Conservation (phyloP, 306 rosid species). For the Amphicarpaea edgeworthii region DNA sequence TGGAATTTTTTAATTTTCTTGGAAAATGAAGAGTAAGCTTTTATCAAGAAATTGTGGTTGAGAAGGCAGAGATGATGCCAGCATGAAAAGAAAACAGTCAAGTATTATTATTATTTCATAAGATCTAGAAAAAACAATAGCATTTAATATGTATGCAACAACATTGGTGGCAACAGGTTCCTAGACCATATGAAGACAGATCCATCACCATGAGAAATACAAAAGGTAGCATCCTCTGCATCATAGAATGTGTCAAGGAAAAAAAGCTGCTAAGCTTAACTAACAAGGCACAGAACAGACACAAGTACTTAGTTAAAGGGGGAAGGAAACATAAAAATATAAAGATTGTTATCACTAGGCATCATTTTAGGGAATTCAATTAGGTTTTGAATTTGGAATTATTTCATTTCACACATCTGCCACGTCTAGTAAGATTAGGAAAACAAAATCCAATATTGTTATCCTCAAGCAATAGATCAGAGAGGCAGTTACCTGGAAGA, state of each 20-base stretch:
- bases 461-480: neutral
- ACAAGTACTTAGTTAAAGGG: conserved; percentile 44
- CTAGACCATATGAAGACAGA: conserved; percentile 41
- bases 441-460: neutral
- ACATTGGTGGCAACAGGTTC: conserved; percentile 44
- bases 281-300: conserved; percentile 36
- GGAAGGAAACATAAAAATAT: conserved; percentile 26
- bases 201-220: conserved; percentile 50
- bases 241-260: conserved; percentile 47
- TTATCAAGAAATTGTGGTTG: neutral
- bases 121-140: conserved; percentile 49
- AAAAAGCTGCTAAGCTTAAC: conserved; percentile 40
- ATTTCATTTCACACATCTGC: neutral
- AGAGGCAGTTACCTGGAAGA: neutral
- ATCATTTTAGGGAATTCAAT: neutral
- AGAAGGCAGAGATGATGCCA: conserved; percentile 1
- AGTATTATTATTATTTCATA: conserved; percentile 42
- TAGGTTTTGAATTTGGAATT: neutral
- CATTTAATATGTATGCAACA: conserved; percentile 52
- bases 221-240: conserved; percentile 45
- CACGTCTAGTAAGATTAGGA: neutral
- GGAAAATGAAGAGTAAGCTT: neutral
- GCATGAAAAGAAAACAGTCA: conserved; percentile 3
- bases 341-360: too few species aligned
- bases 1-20: neutral